phyloP scores from a whole-genome alignment of 805 yeast species.

The Ogataea siamensis region DNA sequence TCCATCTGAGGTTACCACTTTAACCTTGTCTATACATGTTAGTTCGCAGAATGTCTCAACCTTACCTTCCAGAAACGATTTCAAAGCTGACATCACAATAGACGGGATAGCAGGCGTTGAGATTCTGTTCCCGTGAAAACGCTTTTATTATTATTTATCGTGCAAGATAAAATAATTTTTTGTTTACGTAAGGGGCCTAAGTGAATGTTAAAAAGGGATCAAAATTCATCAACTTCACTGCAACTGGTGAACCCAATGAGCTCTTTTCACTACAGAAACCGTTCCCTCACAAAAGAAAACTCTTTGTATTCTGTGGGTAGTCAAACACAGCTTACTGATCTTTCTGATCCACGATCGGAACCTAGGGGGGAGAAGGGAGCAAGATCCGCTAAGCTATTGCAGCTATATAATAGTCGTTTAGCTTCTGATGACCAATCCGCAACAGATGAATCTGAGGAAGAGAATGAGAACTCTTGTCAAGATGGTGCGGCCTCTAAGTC shows the following conservation, averaged over 20 bases:
- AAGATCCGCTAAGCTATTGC: constrained; percentile 1
- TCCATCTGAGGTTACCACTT: constrained; percentile 58
- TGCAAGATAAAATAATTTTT: no score
- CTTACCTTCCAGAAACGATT: constrained; percentile 28
- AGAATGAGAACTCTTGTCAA: neutral
- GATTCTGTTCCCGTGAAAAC: constrained; percentile 1
- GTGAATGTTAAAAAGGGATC: no score
- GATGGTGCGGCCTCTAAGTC: neutral
- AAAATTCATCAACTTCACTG: no score
- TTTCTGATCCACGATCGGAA: neutral
- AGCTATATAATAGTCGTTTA: constrained; percentile 1
- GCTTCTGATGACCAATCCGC: constrained; percentile 11
- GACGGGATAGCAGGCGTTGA: neutral
- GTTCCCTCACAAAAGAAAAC: constrained; percentile 7
- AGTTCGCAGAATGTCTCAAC: constrained; percentile 11
- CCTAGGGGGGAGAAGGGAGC: neutral
- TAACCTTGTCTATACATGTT: constrained; percentile 44
- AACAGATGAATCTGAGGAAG: constrained; percentile 16
- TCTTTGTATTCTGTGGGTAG: constrained; percentile 5
- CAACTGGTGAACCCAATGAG: no score
- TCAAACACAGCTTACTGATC: constrained; percentile 9
- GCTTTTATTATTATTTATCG: neutral
- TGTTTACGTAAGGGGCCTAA: no score
- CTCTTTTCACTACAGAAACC: no score
- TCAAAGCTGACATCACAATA: constrained; percentile 24